phyloP scores from a whole-genome alignment of 495 filamentous ascomycete genomes.

The Hypoxylon rickii region DNA sequence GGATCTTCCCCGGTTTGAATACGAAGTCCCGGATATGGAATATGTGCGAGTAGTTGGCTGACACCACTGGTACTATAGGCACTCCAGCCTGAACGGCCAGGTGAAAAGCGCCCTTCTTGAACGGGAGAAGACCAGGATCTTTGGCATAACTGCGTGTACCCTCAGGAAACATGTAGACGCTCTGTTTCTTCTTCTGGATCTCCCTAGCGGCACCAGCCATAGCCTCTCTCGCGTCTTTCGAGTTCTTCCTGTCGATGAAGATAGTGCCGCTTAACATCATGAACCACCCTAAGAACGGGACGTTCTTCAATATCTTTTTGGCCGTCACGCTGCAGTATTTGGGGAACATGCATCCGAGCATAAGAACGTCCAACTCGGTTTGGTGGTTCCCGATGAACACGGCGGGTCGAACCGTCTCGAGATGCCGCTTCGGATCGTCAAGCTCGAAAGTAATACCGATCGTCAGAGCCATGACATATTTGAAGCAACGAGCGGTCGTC shows the following conservation, averaged over 20 bases:
- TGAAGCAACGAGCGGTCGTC: constrained; percentile 80
- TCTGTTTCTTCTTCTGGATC: constrained; percentile 77
- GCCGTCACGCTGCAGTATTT: constrained; percentile 91
- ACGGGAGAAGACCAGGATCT: constrained; percentile 78
- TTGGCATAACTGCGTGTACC: constrained; percentile 89
- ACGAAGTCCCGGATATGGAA: constrained; percentile 68
- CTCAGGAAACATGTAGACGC: constrained; percentile 93
- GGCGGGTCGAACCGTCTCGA: constrained; percentile 72
- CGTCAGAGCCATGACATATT: constrained; percentile 72
- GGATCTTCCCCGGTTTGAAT: constrained; percentile 78
- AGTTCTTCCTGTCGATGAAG: constrained; percentile 91
- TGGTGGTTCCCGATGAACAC: constrained; percentile 96
- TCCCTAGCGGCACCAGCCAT: constrained; percentile 82
- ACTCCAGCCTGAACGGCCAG: constrained; percentile 92
- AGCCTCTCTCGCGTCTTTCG: constrained; percentile 76
- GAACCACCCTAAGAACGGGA: constrained; percentile 96
- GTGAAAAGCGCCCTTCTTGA: constrained; percentile 99
- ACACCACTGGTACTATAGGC: constrained; percentile 86
- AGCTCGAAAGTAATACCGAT: constrained; percentile 83
- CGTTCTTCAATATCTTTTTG: constrained; percentile 78
- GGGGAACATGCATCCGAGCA: constrained; percentile 86
- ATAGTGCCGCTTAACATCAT: constrained; percentile 89
- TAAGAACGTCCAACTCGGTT: constrained; percentile 89
- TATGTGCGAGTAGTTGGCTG: constrained; percentile 85
- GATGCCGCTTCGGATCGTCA: constrained; percentile 65